Conservation (phyloP, 2,329 filamentous ascomycete genomes). For the Geoglossum cookeanum region DNA sequence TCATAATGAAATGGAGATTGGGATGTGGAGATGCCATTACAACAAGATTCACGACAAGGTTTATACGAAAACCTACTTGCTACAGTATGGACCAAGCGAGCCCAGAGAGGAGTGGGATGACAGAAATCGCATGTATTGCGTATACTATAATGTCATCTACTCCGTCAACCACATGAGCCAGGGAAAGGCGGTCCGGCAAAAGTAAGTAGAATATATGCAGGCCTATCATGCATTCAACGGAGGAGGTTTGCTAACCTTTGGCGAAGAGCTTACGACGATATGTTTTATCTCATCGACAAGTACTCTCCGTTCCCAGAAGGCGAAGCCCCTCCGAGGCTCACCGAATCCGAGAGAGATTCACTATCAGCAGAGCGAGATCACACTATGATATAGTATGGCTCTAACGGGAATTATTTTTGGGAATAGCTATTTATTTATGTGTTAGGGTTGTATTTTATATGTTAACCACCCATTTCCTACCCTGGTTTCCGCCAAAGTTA, state of each 20-base stretch:
- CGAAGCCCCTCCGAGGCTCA: conserved; percentile 9
- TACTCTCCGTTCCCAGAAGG: conserved; percentile 12
- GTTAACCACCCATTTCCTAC: too few relatives aligned
- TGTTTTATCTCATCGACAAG: conserved; percentile 14
- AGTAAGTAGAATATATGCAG: conserved; percentile 4
- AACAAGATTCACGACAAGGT: conserved; percentile 10
- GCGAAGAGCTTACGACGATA: conserved; percentile 12
- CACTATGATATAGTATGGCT: too few relatives aligned
- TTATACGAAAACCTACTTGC: conserved; percentile 11
- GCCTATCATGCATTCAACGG: not conserved
- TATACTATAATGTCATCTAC: conserved; percentile 13
- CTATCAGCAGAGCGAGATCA: not conserved
- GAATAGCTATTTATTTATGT: too few relatives aligned
- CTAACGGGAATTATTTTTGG: too few relatives aligned
- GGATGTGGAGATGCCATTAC: conserved; percentile 14
- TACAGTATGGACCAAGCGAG: conserved; percentile 12
- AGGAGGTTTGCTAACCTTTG: not conserved
- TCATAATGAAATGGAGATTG: conserved; percentile 22
- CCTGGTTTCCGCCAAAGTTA: too few relatives aligned
- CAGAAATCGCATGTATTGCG: conserved; percentile 15
- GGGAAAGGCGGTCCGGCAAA: conserved; percentile 6
- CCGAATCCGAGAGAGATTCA: conserved; percentile 6
- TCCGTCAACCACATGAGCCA: conserved; percentile 8
- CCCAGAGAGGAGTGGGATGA: conserved; percentile 17
- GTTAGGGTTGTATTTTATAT: too few relatives aligned